Base-by-base conservation (phyloP, 306 rosid species). In the Hippophae gyantsensis region DNA sequence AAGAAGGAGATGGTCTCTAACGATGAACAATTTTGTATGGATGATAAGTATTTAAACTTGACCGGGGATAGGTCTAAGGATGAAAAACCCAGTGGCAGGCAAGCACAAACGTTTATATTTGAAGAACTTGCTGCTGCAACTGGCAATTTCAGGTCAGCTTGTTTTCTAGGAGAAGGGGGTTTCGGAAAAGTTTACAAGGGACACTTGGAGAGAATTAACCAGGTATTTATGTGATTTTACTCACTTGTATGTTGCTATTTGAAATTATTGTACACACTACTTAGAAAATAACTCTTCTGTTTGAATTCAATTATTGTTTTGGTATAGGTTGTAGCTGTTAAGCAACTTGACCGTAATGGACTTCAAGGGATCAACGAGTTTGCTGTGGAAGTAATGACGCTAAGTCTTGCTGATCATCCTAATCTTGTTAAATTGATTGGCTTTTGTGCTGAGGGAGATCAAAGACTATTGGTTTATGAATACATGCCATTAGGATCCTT, bases 181-280 rank as follows among this genome's bases (percentile, higher is more conserved):
- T 92, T 92, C 44, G 96, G 96, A 50, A 79, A 74, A 62, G 98
- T 90, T 70, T 83, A 76, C 76, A 83, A 56, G 69, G 98, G 89
- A 8, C 55, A 62, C 72, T 59, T 90, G 60, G 73, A 74, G 45
- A 73, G 57, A 72, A 52, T 67, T 48, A 58, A 85, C 42, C 86
- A 87, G 97, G 96, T 87, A 68, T 12, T 80, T 32, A 78, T 47
- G 25, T 69, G 42, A 50, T 12, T 54, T 53, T 42, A 60, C 58
- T 42, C 47, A 9, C 14, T 6, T 26, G 3, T 61, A 18, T 61
- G 7, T 52, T 53, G 38, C 5, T 32, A 32, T 32, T 32, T 32
- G 38, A 4, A 32, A 32, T 32, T 32, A 4, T 32, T 32, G 38
- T 2, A 32, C 38, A 32, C 38, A 32, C 38, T 4, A 32, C 38